phyloP scores from a whole-genome alignment of 2,329 filamentous ascomycete species.

The Microcyclosporella mali region DNA sequence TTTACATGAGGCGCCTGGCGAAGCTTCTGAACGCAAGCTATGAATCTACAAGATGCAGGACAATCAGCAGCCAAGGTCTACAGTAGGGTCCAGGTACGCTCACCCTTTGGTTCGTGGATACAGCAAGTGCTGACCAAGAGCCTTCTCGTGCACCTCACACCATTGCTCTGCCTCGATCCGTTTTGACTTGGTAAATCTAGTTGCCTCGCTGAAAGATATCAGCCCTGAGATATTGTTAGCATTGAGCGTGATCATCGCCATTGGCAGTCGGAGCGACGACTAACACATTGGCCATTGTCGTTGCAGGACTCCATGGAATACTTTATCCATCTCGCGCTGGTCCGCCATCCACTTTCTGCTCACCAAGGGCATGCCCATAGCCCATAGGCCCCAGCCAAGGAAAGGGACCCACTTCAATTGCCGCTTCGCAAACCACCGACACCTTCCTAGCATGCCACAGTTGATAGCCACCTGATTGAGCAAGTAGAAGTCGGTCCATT shows the following conservation, averaged over 20 bases:
- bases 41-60: constrained; percentile 35
- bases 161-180: constrained; percentile 46
- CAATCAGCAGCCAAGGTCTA: no score
- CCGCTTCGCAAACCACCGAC: constrained; percentile 58
- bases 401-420: constrained; percentile 55
- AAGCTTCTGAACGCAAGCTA: constrained; percentile 53
- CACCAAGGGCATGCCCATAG: constrained; percentile 59
- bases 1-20: constrained; percentile 29
- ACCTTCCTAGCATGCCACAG: constrained; percentile 54
- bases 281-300: constrained; percentile 54
- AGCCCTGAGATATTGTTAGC: constrained; percentile 44
- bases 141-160: constrained; percentile 47
- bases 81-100: no score
- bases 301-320: constrained; percentile 51
- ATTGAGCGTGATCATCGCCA: not conserved
- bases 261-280: constrained; percentile 21
- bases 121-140: constrained; percentile 52
- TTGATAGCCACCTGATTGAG: constrained; percentile 53
- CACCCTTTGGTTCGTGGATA: constrained; percentile 54
- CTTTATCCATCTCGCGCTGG: constrained; percentile 49
- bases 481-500: constrained; percentile 60
- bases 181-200: constrained; percentile 52
- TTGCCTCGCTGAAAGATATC: constrained; percentile 60
- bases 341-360: constrained; percentile 55
- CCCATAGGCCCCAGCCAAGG: constrained; percentile 59